Base-by-base conservation (phyloP, 2,329 filamentous ascomycete genomes). In the Clonostachys rhizophaga region DNA sequence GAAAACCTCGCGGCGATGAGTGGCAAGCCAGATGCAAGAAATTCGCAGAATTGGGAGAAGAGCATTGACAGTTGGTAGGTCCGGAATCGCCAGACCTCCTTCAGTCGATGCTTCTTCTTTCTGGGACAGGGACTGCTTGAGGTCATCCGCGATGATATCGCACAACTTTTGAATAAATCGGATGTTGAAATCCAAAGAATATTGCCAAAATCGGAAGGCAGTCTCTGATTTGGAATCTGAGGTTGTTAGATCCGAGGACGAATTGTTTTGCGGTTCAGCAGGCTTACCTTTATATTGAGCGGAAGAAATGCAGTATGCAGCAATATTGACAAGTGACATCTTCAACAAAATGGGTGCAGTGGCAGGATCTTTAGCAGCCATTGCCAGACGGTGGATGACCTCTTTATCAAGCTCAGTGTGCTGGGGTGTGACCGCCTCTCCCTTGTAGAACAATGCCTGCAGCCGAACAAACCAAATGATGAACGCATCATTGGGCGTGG, bases 341-440 rank as follows among this genome's bases (percentile, higher is more conserved):
- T 91, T 94, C 52, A 88, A 78, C 30, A 96, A 64, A 12, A 81
- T 77, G 12, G 76, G 75, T 41, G 84, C 79, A 43, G 86, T 74
- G 2, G 79, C 76, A 10, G 83, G 76, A 51, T 84, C 81, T 60
- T 87, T 90, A 30, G 94, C 71, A 33, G 89, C 81, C 54, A 87
- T 79, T 43, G 84, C 79, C 36, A 96, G 71, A 44, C 91, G 86
- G 55, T 86, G 84, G 50, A 96, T 74, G 12, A 97, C 87, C 62
- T 96, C 90, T 49, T 83, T 83, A 65, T 96, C 91, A 30, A 96
- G 72, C 61, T 95, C 91, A 46, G 86, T 80, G 53, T 91, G 87
- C 51, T 86, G 83, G 1, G 81, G 69, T 56, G 94, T 91, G 41
- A 83, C 77, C 3, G 47, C 39, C 50, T 86, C 76, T 34, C 89